Conservation (phyloP, 371 early-diverging fungal species). For the Quaeritorhiza haematococci region DNA sequence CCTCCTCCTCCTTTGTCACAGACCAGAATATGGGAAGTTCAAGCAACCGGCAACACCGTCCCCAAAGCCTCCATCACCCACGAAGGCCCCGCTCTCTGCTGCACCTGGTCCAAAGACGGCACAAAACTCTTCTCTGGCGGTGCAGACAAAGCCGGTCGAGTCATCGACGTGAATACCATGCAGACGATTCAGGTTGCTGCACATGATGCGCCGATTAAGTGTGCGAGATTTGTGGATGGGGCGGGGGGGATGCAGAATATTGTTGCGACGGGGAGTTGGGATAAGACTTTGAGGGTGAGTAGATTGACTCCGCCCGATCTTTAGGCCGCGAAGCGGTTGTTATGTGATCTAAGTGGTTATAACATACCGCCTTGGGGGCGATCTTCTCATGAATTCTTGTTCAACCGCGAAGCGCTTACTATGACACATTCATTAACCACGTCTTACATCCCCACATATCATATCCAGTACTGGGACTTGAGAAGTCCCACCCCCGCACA, state of each 20-base stretch:
- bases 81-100: slow-evolving; percentile 78
- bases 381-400: background rate
- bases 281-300: slow-evolving; percentile 78
- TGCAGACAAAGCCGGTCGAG: slow-evolving; percentile 75
- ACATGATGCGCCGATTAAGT: slow-evolving; percentile 78
- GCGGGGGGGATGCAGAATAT: slow-evolving; percentile 35
- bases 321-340: too few relatives aligned
- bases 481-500: slow-evolving; percentile 68
- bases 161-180: slow-evolving; percentile 73
- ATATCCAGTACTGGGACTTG: slow-evolving; percentile 83
- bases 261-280: slow-evolving; percentile 92
- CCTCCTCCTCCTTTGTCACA: slow-evolving; percentile 20
- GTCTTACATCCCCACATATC: too few relatives aligned
- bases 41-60: slow-evolving; percentile 61
- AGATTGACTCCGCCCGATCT: background rate
- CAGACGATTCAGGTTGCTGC: slow-evolving; percentile 74
- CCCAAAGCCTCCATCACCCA: slow-evolving; percentile 78
- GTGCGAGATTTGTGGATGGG: slow-evolving; percentile 67
- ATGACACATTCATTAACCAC: background rate
- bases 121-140: slow-evolving; percentile 80
- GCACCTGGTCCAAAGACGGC: slow-evolving; percentile 87
- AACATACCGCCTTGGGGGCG: background rate
- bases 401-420: background rate
- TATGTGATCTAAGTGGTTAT: too few relatives aligned
- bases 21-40: slow-evolving; percentile 89